Evolutionary conservation across 306 rosid species (phyloP).

Genomic region (Pterocarpus santalinus): DNA sequence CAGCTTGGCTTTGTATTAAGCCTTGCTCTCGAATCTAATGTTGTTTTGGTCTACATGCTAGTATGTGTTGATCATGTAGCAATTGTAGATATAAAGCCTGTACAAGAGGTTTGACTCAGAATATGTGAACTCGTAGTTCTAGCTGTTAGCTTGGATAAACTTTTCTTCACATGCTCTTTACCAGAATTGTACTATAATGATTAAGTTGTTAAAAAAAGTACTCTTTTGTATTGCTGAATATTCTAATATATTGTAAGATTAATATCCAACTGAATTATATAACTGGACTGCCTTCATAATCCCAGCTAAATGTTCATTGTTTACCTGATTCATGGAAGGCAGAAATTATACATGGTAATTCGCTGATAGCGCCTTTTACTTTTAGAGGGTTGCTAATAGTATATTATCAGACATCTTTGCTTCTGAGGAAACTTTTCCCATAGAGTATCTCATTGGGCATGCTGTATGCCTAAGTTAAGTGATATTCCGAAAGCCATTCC

Average conservation of each 20-base stretch:
- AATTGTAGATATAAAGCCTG: slow-evolving; percentile 7
- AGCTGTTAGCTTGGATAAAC: slow-evolving; percentile 14
- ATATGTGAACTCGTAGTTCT: slow-evolving; percentile 8
- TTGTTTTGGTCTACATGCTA: slow-evolving; percentile 3
- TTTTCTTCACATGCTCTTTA: not conserved
- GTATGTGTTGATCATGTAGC: not conserved
- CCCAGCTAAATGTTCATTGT: slow-evolving; percentile 54
- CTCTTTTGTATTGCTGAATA: not conserved
- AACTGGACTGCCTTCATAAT: slow-evolving; percentile 57
- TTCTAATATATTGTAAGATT: slow-evolving; percentile 7
- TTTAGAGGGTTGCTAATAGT: slow-evolving; percentile 61
- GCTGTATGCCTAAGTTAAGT: no score
- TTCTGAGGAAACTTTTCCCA: not conserved
- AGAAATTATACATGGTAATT: slow-evolving; percentile 51
- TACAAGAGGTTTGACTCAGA: not conserved
- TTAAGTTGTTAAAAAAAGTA: not conserved
- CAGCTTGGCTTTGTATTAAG: no score
- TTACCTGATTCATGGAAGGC: slow-evolving; percentile 81
- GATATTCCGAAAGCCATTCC: no score
- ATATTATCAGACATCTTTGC: slow-evolving; percentile 46
- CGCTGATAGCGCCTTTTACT: slow-evolving; percentile 59
- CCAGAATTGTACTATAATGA: not conserved
- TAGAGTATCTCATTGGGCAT: not conserved
- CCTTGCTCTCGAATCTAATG: no score
- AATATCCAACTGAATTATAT: not conserved